These are phyloP conservation scores for Beauveria australis DNA, from an alignment of 2,329 filamentous ascomycete genomes.

Conservation along the genomic window DNA sequence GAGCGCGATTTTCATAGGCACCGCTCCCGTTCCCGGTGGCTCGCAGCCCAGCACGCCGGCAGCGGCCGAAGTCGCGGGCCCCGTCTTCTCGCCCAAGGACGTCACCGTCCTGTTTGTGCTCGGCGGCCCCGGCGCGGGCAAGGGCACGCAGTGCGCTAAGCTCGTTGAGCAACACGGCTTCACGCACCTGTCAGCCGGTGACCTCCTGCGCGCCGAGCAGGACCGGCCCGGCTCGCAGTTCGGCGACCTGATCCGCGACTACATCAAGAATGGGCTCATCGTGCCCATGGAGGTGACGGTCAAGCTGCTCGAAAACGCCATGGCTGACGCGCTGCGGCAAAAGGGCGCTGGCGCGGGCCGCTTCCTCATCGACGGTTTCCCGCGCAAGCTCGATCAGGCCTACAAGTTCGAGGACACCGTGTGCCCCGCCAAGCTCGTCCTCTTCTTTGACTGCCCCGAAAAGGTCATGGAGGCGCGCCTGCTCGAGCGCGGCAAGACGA, in stretches of 20 bases:
- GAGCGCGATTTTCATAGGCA: not conserved
- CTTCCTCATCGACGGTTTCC: slow-evolving; percentile 80
- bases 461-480: slow-evolving; percentile 76
- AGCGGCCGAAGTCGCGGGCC: slow-evolving; percentile 33
- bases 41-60: slow-evolving; percentile 31
- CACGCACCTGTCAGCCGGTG: slow-evolving; percentile 86
- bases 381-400: slow-evolving; percentile 95
- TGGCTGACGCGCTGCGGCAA: slow-evolving; percentile 59
- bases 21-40: slow-evolving; percentile 21
- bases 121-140: slow-evolving; percentile 89
- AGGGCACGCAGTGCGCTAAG: slow-evolving; percentile 89
- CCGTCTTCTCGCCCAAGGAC: slow-evolving; percentile 65
- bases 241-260: slow-evolving; percentile 82
- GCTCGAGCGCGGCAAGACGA: slow-evolving; percentile 85
- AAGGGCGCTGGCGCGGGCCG: slow-evolving; percentile 46
- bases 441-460: slow-evolving; percentile 94
- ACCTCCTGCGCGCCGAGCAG: slow-evolving; percentile 90
- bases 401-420: slow-evolving; percentile 87
- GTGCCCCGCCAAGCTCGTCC: slow-evolving; percentile 71
- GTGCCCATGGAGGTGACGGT: slow-evolving; percentile 99
- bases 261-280: slow-evolving; percentile 91
- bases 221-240: slow-evolving; percentile 78
- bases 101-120: slow-evolving; percentile 96
- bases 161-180: slow-evolving; percentile 85
- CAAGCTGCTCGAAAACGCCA: slow-evolving; percentile 86